A percentile compares a stretch with the other conserved stretches of the same genome.
Conservation (phyloP, 148 eudicot species). For the Gaultheria prostrata region DNA sequence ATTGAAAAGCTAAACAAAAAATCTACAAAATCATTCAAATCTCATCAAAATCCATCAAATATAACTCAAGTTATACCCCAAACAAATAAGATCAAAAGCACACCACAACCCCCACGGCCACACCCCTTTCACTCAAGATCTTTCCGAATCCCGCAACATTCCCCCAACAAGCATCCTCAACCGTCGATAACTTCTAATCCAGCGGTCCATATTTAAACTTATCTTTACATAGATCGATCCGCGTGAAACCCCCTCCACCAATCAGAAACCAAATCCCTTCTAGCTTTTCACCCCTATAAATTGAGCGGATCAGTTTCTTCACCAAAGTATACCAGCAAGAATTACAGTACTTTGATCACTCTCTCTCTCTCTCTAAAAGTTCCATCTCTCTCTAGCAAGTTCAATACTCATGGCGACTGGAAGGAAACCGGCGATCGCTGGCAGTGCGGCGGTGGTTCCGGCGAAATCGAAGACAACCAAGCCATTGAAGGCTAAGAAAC, state of each 20-base stretch:
- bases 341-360: too few relatives aligned
- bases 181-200: slow-evolving; percentile 13
- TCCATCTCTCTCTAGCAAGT: neutral
- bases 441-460: neutral
- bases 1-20: slow-evolving; percentile 10
- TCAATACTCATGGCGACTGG: slow-evolving; percentile 1
- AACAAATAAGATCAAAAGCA: slow-evolving; percentile 12
- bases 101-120: slow-evolving; percentile 8
- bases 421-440: neutral
- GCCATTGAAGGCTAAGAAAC: slow-evolving; percentile 12
- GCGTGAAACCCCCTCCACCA: slow-evolving; percentile 16
- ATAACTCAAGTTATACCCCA: slow-evolving; percentile 5
- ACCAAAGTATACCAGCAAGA: neutral
- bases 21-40: neutral
- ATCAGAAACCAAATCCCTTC: slow-evolving; percentile 1
- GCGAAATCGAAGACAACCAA: neutral
- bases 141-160: slow-evolving; percentile 8
- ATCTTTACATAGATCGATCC: slow-evolving; percentile 4
- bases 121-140: neutral
- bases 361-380: neutral
- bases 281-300: slow-evolving; percentile 8
- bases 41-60: neutral
- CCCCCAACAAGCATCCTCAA: neutral
- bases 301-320: neutral
- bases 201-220: slow-evolving; percentile 16